Evolutionary conservation across 148 eudicot species (phyloP).

Genomic region (Rhododendron henanense): DNA sequence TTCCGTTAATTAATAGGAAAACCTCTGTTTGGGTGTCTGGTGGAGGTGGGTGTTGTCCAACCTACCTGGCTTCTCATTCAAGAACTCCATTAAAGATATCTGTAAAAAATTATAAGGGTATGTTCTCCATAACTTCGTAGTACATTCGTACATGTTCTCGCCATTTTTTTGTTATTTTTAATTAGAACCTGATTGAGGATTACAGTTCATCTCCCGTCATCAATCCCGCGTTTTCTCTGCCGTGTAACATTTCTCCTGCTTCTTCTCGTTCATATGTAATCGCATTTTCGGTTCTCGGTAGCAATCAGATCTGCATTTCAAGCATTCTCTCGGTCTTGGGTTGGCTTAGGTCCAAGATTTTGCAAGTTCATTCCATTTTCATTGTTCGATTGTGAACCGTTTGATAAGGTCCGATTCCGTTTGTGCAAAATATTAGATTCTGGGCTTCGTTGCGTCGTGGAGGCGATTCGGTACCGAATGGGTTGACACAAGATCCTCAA

Average conservation of each 20-base stretch:
- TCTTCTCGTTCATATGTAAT: neutral
- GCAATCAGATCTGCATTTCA: neutral
- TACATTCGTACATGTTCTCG: neutral
- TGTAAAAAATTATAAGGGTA: neutral
- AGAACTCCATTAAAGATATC: neutral
- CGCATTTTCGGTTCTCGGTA: neutral
- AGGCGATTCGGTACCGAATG: neutral
- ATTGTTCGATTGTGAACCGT: neutral
- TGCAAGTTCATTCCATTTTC: neutral
- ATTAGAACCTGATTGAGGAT: neutral
- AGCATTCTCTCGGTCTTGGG: neutral
- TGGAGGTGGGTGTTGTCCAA: neutral
- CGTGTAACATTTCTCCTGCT: neutral
- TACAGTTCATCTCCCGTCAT: neutral
- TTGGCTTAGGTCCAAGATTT: neutral
- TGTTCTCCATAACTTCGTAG: neutral
- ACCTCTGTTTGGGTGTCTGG: neutral
- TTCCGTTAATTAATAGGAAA: neutral
- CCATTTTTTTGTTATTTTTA: too few relatives aligned
- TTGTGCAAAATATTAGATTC: neutral
- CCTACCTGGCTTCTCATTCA: neutral
- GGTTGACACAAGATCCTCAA: neutral
- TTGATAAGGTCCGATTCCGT: neutral
- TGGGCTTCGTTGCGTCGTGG: neutral
- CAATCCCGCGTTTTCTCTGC: neutral